phyloP scores from a whole-genome alignment of 345 rosid species.

The Aquilaria malaccensis region DNA sequence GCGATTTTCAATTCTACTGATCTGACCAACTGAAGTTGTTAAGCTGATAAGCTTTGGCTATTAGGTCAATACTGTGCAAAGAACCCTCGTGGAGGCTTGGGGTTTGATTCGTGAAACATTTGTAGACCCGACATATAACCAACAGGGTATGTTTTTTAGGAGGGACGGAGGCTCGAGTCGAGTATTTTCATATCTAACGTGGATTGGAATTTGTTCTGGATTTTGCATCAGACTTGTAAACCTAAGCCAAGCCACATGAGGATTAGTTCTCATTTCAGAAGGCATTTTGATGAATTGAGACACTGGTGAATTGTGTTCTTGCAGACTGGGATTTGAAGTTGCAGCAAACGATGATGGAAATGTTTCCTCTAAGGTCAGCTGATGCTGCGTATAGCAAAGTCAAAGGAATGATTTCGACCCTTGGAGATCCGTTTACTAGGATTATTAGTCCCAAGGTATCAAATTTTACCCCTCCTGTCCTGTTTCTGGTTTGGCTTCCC shows the following conservation, averaged over 20 bases:
- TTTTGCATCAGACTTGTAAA: not conserved
- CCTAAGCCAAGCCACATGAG: not conserved
- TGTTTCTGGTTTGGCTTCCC: not conserved
- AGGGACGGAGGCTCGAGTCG: not conserved
- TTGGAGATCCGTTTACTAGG: slow-evolving; percentile 89
- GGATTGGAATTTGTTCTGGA: not conserved
- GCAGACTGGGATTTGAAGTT: slow-evolving; percentile 87
- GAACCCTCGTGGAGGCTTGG: slow-evolving; percentile 95
- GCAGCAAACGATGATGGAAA: slow-evolving; percentile 90
- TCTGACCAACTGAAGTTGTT: no score
- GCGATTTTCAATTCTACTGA: not conserved
- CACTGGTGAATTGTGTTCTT: slow-evolving; percentile 1
- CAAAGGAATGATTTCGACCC: slow-evolving; percentile 81
- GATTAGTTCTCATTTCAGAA: not conserved
- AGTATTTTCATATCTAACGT: not conserved
- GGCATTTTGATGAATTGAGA: not conserved
- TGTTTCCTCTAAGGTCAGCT: slow-evolving; percentile 73
- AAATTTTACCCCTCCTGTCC: not conserved
- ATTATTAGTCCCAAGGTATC: slow-evolving; percentile 84
- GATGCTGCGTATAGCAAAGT: slow-evolving; percentile 76
- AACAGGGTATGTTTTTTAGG: slow-evolving; percentile 47
- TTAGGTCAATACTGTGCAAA: slow-evolving; percentile 80
- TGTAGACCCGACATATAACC: slow-evolving; percentile 78
- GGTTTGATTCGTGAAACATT: slow-evolving; percentile 89
- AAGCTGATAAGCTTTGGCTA: slow-evolving; percentile 10